Evolutionary conservation across 1,284 basidiomycete genomes (phyloP), one percentile per base, ranked within the genome.

Genomic region (Cystobasidium sp.): DNA sequence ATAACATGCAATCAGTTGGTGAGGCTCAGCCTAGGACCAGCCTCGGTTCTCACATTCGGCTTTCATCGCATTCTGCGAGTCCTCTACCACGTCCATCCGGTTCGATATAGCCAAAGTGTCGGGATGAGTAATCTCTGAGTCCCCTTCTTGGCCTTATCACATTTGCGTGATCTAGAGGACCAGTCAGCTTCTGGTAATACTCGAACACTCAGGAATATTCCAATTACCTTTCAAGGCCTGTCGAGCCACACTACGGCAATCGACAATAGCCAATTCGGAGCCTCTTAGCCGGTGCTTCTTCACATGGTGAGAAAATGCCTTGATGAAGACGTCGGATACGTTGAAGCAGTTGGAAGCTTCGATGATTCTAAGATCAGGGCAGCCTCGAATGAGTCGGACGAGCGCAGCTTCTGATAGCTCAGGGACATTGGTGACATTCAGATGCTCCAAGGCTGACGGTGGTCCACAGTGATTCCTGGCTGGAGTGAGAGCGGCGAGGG

Each of bases 101-200:
- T 18, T 73, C 70, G 53, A 73, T 47, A 39, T 73, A 73, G 18
- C 63, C 70, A 37, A 73, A 73, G 53, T 65, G 62, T 9, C 70
- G 70, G 12, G 62, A 64, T 8, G 41, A 41, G 39, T 66, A 73
- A 20, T 64, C 63, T 56, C 51, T 18, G 7, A 73, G 24, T 3
- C 70, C 70, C 46, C 70, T 31, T 39, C 70, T 64, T 10, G 70
- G 62, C 22, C 70, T 49, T 5, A n/a, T 44, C 1, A 47, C 31
- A 31, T 64, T 71, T 16, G 49, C 22, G 22, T 62, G 37, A 31
- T 71, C 69, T 63, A 51, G n/a, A 20, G 24, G 12, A 39, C 3
- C 22, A 53, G 37, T 55, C 24, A 39, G 47, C 20, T 5, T n/a
- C 7, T 24, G 43, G n/a, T 16, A 43, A 5, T 20, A 16, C 20